These are phyloP conservation scores for Penicillium aurantiogriseum DNA, from an alignment of 2,329 filamentous ascomycete genomes.

Conservation along the genomic window DNA sequence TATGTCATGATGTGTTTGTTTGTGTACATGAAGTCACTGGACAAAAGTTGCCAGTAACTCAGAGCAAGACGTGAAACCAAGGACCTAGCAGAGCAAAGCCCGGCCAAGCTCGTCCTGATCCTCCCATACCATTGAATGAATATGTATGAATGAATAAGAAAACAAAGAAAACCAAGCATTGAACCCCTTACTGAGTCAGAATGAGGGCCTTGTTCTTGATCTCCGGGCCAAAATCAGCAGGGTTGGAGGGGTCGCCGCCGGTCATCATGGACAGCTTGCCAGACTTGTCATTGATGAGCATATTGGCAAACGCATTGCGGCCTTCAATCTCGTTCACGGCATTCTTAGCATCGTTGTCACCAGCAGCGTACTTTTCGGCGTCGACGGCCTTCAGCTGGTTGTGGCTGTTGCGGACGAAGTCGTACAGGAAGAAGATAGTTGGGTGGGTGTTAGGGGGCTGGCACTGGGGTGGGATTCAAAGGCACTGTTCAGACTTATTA, in stretches of 20 bases:
- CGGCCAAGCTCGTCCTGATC: too few species aligned
- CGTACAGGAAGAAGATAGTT: constrained; percentile 54
- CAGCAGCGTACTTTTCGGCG: constrained; percentile 22
- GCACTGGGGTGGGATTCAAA: constrained; percentile 33
- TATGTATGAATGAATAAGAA: background rate
- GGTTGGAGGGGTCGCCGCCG: constrained; percentile 24
- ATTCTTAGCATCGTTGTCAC: constrained; percentile 17
- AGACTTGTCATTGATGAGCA: constrained; percentile 28
- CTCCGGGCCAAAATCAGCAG: constrained; percentile 30
- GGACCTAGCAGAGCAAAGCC: background rate
- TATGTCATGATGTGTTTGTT: background rate
- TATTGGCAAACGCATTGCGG: constrained; percentile 30
- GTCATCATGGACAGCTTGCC: constrained; percentile 34
- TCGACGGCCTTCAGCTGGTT: constrained; percentile 34
- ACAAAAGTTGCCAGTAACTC: background rate
- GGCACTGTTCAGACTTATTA: constrained; percentile 18
- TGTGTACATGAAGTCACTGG: background rate
- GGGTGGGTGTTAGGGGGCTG: constrained; percentile 31
- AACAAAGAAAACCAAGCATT: background rate
- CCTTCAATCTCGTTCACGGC: constrained; percentile 26
- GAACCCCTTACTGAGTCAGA: constrained; percentile 11
- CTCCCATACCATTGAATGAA: background rate
- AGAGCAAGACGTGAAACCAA: background rate
- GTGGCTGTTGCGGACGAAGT: constrained; percentile 70
- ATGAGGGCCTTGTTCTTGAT: constrained; percentile 25